Percentiles rank a stretch among this genome's conserved stretches.
These are phyloP conservation scores for Austroboletus festivus DNA, from an alignment of 768 basidiomycete genomes.

Conservation along the genomic window DNA sequence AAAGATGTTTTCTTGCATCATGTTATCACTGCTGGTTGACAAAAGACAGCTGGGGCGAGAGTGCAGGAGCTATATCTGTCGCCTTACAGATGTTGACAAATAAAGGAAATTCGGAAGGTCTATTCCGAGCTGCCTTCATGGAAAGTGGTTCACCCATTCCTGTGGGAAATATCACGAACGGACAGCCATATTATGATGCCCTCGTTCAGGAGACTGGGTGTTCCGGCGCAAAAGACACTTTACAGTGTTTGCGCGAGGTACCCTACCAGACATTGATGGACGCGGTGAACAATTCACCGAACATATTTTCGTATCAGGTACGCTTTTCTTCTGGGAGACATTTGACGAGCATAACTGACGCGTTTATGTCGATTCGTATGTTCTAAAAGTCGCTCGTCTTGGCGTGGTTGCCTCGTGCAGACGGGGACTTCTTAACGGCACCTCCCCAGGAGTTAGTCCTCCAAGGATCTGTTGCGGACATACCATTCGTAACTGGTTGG, in stretches of 20 bases:
- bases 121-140: slow-evolving; percentile 35
- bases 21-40: background rate
- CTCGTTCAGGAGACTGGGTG: slow-evolving; percentile 31
- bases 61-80: slow-evolving; percentile 36
- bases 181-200: slow-evolving; percentile 28
- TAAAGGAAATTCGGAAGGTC: slow-evolving; percentile 20
- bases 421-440: slow-evolving; percentile 37
- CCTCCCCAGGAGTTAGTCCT: slow-evolving; percentile 31
- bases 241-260: slow-evolving; percentile 35
- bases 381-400: slow-evolving; percentile 21
- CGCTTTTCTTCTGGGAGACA: background rate
- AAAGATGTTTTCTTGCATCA: background rate
- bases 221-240: slow-evolving; percentile 17
- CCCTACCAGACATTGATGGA: slow-evolving; percentile 29
- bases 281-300: slow-evolving; percentile 34
- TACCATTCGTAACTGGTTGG: slow-evolving; percentile 9
- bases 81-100: slow-evolving; percentile 27
- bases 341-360: background rate
- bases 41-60: slow-evolving; percentile 30
- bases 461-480: slow-evolving; percentile 34
- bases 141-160: slow-evolving; percentile 38
- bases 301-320: slow-evolving; percentile 33
- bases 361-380: background rate
- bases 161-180: slow-evolving; percentile 15
- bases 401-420: slow-evolving; percentile 38